Evolutionary conservation across 176 grass and related monocot genomes (phyloP).

Genomic region (Carex parvula): DNA sequence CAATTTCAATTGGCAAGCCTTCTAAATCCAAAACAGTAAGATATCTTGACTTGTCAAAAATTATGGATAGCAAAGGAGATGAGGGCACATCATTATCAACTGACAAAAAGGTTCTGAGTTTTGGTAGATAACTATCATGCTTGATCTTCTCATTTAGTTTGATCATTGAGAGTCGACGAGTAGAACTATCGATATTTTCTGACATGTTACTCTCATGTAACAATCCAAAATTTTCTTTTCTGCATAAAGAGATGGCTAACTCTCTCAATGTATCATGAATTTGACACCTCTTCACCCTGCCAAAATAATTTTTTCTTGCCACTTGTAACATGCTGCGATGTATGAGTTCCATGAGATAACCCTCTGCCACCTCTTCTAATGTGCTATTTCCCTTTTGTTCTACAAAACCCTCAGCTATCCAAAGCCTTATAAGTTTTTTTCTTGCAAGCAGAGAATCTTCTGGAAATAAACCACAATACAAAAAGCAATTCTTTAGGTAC

Average conservation of each 20-base stretch:
- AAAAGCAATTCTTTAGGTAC: constrained; percentile 39
- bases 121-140: not conserved
- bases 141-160: not conserved
- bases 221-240: constrained; percentile 20
- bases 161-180: constrained; percentile 17
- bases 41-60: not conserved
- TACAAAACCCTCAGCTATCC: constrained; percentile 29
- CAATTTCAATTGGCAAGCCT: not conserved
- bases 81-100: not conserved
- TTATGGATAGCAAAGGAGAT: not conserved
- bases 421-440: constrained; percentile 24
- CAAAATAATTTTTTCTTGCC: not conserved
- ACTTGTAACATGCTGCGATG: constrained; percentile 33
- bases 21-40: constrained; percentile 25
- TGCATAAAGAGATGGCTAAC: not conserved
- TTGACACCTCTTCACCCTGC: not conserved
- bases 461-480: constrained; percentile 41
- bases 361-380: constrained; percentile 32
- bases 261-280: constrained; percentile 32
- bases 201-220: not conserved
- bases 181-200: not conserved
- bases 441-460: constrained; percentile 28
- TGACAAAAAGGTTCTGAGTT: constrained; percentile 1
- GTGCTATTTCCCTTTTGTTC: not conserved
- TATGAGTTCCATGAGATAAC: constrained; percentile 25